These are phyloP conservation scores for Dianthus caryophyllus DNA, from an alignment of 148 eudicot genomes.

Conservation along the genomic window DNA sequence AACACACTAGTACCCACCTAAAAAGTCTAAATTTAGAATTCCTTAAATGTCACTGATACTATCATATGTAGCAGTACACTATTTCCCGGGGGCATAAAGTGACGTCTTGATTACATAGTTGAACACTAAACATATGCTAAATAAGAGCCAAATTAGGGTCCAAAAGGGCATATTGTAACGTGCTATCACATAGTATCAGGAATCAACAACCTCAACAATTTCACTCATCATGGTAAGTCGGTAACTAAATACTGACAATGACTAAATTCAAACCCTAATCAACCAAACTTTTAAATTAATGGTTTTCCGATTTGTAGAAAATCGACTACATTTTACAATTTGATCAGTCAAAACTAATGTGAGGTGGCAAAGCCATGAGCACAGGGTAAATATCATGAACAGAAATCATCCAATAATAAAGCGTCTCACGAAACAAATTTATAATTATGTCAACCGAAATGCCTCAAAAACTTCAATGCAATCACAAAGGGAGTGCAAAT, in stretches of 20 bases:
- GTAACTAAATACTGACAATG: neutral
- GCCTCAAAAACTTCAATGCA: neutral
- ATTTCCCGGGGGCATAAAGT: neutral
- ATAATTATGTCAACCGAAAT: too few species aligned
- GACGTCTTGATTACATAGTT: too few species aligned
- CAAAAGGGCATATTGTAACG: too few species aligned
- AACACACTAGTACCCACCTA: neutral
- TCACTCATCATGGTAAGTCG: neutral
- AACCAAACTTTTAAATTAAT: neutral
- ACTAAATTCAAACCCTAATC: neutral
- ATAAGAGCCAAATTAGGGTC: too few species aligned
- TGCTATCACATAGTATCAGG: neutral
- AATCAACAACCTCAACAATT: neutral
- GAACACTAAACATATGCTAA: too few species aligned
- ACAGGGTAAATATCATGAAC: neutral
- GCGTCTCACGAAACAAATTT: neutral
- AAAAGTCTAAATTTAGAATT: constrained; percentile 6
- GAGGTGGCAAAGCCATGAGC: neutral
- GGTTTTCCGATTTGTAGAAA: neutral
- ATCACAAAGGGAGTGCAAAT: neutral
- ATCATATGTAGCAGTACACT: neutral
- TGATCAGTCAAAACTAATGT: neutral
- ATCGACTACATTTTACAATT: neutral
- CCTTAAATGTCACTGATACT: neutral
- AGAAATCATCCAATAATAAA: neutral